These are phyloP conservation scores for Chamaecrista fasciculata DNA, from an alignment of 306 rosid genomes.

Conservation along the genomic window DNA sequence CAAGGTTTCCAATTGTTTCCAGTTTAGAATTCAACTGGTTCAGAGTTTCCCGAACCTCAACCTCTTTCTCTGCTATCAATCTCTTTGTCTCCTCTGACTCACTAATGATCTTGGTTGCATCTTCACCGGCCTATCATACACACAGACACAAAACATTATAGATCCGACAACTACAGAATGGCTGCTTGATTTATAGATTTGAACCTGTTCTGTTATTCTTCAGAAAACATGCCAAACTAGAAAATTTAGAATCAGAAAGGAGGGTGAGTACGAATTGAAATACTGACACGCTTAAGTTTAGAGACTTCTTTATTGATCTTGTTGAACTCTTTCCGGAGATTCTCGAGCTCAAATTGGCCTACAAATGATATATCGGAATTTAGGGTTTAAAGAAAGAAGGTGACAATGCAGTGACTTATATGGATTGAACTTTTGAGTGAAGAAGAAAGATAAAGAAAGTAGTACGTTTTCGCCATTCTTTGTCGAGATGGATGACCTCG, in stretches of 20 bases:
- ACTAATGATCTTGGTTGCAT: constrained; percentile 53
- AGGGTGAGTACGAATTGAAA: neutral
- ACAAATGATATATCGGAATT: neutral
- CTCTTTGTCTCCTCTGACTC: constrained; percentile 62
- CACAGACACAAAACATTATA: neutral
- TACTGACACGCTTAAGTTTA: constrained; percentile 43
- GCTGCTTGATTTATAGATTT: neutral
- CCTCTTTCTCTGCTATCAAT: constrained; percentile 65
- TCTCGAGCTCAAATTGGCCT: constrained; percentile 60
- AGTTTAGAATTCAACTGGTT: constrained; percentile 54
- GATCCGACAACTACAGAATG: neutral
- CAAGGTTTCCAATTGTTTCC: constrained; percentile 83
- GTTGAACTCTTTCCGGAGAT: constrained; percentile 54
- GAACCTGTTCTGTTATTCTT: neutral
- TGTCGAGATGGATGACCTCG: constrained; percentile 61
- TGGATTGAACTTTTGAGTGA: neutral
- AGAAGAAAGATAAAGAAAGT: neutral
- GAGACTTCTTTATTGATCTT: constrained; percentile 58
- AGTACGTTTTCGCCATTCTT: constrained; percentile 65
- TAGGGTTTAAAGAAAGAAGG: neutral
- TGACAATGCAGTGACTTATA: neutral
- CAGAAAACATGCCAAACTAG: neutral
- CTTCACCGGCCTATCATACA: constrained; percentile 47
- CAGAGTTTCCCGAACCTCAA: constrained; percentile 60
- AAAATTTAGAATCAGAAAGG: neutral